These are phyloP conservation scores for Delphinella strobiligena DNA, from an alignment of 2,329 filamentous ascomycete species.

Conservation along the genomic window DNA sequence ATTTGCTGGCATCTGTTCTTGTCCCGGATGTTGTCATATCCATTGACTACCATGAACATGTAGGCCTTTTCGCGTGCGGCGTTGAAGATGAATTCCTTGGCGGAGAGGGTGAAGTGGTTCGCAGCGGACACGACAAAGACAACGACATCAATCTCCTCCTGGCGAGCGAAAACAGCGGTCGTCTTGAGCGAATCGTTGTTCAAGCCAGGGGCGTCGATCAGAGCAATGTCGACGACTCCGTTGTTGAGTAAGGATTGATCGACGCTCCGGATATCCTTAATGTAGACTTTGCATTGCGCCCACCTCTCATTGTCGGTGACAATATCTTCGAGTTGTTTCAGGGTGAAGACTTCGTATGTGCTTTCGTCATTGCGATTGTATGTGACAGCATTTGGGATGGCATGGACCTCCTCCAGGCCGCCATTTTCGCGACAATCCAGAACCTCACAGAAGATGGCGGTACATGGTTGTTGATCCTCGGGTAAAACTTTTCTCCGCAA, in stretches of 20 bases:
- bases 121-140: slow-evolving; percentile 96
- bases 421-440: slow-evolving; percentile 84
- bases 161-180: slow-evolving; percentile 88
- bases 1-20: slow-evolving; percentile 83
- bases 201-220: slow-evolving; percentile 91
- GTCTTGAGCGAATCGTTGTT: slow-evolving; percentile 96
- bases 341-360: slow-evolving; percentile 76
- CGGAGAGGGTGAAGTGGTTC: slow-evolving; percentile 94
- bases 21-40: slow-evolving; percentile 86
- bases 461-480: slow-evolving; percentile 96
- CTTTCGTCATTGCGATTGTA: slow-evolving; percentile 89
- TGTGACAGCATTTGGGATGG: slow-evolving; percentile 65
- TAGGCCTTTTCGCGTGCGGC: slow-evolving; percentile 96
- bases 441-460: slow-evolving; percentile 96
- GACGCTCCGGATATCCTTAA: slow-evolving; percentile 77
- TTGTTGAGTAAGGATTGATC: slow-evolving; percentile 95
- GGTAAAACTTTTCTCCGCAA: slow-evolving; percentile 83
- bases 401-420: slow-evolving; percentile 88
- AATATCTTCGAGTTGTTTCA: slow-evolving; percentile 73
- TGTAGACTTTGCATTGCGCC: slow-evolving; percentile 92
- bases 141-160: slow-evolving; percentile 97
- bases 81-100: slow-evolving; percentile 95
- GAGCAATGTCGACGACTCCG: slow-evolving; percentile 90
- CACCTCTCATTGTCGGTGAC: slow-evolving; percentile 82
- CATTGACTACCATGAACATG: slow-evolving; percentile 97